phyloP scores from a whole-genome alignment of 2,329 filamentous ascomycete species.

The Penicillium sp. region DNA sequence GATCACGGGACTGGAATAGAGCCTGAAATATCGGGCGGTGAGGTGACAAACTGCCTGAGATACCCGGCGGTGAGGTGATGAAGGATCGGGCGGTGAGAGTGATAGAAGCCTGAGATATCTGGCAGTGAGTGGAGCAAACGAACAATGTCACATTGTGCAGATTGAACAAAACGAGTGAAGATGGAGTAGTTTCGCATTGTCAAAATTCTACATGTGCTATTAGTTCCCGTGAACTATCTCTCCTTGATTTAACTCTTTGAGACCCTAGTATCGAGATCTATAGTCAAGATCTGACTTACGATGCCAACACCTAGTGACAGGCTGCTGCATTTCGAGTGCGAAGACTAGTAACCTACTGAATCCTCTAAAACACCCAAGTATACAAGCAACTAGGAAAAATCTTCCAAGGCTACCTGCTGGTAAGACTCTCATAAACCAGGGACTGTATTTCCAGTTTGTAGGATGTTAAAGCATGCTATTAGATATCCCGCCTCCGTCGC shows the following conservation, averaged over 20 bases:
- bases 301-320: neutral
- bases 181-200: neutral
- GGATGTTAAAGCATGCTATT: conserved; percentile 7
- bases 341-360: too few species aligned
- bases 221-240: neutral
- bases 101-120: too few species aligned
- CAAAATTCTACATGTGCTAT: neutral
- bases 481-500: conserved; percentile 2
- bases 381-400: neutral
- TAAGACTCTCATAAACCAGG: neutral
- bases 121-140: neutral
- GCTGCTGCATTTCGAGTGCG: too few species aligned
- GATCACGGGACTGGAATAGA: conserved; percentile 4
- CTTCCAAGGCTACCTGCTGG: neutral
- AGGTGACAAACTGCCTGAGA: too few species aligned
- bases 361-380: too few species aligned
- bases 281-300: neutral
- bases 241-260: neutral
- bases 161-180: neutral
- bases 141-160: too few species aligned
- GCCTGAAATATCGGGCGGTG: neutral
- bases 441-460: neutral
- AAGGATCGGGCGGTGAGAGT: too few species aligned
- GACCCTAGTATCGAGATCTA: neutral
- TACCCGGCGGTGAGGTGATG: too few species aligned